Conservation (phyloP, 2,329 filamentous ascomycete genomes). For the Dactylella cylindrospora region DNA sequence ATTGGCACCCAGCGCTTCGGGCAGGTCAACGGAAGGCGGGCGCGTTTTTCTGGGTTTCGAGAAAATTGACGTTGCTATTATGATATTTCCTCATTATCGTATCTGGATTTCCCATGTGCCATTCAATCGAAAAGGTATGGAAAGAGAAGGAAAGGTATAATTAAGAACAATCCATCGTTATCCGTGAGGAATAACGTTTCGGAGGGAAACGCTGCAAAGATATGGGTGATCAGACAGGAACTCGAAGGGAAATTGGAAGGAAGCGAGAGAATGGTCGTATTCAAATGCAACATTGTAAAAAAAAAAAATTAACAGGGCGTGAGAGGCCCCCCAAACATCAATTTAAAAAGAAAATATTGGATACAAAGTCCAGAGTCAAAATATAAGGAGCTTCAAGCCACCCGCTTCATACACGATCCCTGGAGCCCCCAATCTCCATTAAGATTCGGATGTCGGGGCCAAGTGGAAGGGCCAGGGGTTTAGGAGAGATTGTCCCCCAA, state of each 20-base stretch:
- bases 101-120: slow-evolving; percentile 12
- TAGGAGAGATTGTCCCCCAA: no score
- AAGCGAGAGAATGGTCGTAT: slow-evolving; percentile 27
- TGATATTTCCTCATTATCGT: slow-evolving; percentile 6
- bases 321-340: no score
- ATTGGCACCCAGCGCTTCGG: slow-evolving; percentile 26
- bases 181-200: slow-evolving; percentile 15
- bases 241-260: slow-evolving; percentile 22
- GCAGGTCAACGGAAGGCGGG: slow-evolving; percentile 2
- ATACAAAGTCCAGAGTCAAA: slow-evolving; percentile 19
- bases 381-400: slow-evolving; percentile 31
- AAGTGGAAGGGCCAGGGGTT: slow-evolving; percentile 25
- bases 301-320: no score
- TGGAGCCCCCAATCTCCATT: slow-evolving; percentile 30
- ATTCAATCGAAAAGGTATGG: slow-evolving; percentile 1
- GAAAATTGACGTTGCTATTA: slow-evolving; percentile 17
- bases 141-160: slow-evolving; percentile 8
- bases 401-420: slow-evolving; percentile 13
- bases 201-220: no score
- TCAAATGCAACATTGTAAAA: slow-evolving; percentile 37
- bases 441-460: slow-evolving; percentile 16
- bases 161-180: slow-evolving; percentile 15
- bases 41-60: slow-evolving; percentile 5
- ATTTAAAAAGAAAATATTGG: slow-evolving; percentile 32
- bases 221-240: slow-evolving; percentile 11